Evolutionary conservation across 2,329 filamentous ascomycete species (phyloP).

Genomic region (Fusarium aywerte): DNA sequence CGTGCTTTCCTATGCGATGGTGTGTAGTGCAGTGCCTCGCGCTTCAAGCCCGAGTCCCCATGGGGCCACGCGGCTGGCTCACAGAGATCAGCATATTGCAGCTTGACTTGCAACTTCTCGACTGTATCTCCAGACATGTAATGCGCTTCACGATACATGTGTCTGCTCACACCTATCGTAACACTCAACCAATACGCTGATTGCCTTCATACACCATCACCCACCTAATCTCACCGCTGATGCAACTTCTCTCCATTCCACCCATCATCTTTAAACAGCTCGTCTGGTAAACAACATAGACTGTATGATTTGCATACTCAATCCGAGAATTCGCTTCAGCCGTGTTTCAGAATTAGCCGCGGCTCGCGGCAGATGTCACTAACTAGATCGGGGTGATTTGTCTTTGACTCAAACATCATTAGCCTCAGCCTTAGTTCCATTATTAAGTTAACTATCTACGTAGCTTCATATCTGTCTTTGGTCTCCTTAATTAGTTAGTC

Average conservation of each 20-base stretch:
- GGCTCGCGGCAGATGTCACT: constrained; percentile 30
- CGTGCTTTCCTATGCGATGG: not conserved
- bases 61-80: constrained; percentile 20
- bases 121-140: not conserved
- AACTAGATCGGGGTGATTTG: constrained; percentile 26
- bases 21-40: not conserved
- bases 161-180: not conserved
- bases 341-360: constrained; percentile 15
- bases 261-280: constrained; percentile 1
- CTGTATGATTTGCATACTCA: not conserved
- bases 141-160: constrained; percentile 5
- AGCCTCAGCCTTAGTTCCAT: constrained; percentile 22
- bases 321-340: constrained; percentile 13
- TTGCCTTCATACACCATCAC: not conserved
- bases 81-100: constrained; percentile 5
- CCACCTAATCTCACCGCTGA: constrained; percentile 1
- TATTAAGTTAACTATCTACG: constrained; percentile 11
- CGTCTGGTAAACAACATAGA: not conserved
- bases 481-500: constrained; percentile 14
- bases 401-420: constrained; percentile 27
- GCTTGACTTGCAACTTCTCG: not conserved
- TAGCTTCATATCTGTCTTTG: constrained; percentile 11
- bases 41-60: not conserved
- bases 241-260: not conserved
- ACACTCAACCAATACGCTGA: not conserved